These are phyloP conservation scores for Terfezia boudieri DNA, from an alignment of 495 filamentous ascomycete species.

Conservation along the genomic window DNA sequence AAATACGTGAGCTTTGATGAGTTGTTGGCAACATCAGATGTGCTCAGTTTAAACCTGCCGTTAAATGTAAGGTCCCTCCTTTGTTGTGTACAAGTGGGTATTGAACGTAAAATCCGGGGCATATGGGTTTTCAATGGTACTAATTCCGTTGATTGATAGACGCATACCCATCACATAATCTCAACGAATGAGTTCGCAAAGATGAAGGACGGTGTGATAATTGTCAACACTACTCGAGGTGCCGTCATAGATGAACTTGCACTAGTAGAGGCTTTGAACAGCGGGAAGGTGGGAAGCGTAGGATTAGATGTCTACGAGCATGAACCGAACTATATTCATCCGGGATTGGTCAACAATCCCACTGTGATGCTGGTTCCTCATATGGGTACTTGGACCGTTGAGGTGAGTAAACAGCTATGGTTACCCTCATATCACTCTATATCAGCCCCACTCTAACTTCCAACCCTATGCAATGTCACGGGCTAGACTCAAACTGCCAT, in stretches of 20 bases:
- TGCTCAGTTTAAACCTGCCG: constrained; percentile 57
- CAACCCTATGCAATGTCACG: too few species aligned
- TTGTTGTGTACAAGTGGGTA: not conserved
- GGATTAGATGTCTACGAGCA: constrained; percentile 72
- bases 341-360: constrained; percentile 44
- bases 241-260: constrained; percentile 58
- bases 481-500: constrained; percentile 45
- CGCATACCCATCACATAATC: constrained; percentile 46
- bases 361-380: constrained; percentile 57
- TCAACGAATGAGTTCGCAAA: constrained; percentile 38
- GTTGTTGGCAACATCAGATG: constrained; percentile 43
- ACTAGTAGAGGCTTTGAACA: constrained; percentile 44
- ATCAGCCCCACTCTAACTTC: too few species aligned
- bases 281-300: constrained; percentile 40
- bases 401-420: constrained; percentile 15
- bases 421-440: not conserved
- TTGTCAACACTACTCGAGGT: constrained; percentile 67
- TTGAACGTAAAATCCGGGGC: not conserved
- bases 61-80: constrained; percentile 25
- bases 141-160: not conserved
- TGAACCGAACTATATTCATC: constrained; percentile 43
- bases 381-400: constrained; percentile 48
- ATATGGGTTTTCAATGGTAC: not conserved
- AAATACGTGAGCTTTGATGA: constrained; percentile 47
- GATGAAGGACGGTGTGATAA: constrained; percentile 57